phyloP scores from a whole-genome alignment of 208 protist genomes.

The Trypanosoma mega region DNA sequence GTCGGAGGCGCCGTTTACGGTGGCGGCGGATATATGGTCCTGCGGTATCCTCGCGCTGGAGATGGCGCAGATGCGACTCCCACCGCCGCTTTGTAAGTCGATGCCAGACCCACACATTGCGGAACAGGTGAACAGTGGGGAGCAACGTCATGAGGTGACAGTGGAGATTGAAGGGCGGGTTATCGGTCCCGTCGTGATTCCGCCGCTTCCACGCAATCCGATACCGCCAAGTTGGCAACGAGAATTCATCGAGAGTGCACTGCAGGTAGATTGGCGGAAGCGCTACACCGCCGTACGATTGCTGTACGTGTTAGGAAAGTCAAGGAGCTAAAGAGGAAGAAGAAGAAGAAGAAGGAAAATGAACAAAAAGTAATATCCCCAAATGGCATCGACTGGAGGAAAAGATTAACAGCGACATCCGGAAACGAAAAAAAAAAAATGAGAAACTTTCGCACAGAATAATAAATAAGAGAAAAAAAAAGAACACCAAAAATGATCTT shows the following conservation, averaged over 20 bases:
- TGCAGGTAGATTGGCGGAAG: conserved; percentile 16
- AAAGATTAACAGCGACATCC: no score
- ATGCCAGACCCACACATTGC: no score
- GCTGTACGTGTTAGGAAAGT: background rate
- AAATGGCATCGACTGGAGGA: no score
- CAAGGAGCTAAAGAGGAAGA: background rate
- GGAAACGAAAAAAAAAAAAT: no score
- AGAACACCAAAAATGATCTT: no score
- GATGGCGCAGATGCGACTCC: conserved; percentile 26
- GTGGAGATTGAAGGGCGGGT: background rate
- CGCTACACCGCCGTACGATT: background rate
- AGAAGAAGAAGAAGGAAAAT: background rate
- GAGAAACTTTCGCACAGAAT: no score
- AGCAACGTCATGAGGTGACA: background rate
- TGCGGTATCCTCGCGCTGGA: conserved; percentile 25
- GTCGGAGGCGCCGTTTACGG: conserved; percentile 13
- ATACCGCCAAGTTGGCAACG: conserved; percentile 9
- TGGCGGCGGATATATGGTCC: conserved; percentile 27
- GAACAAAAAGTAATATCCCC: no score
- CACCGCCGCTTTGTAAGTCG: background rate
- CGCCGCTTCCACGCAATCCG: conserved; percentile 4
- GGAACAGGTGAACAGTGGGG: background rate
- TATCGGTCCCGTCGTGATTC: conserved; percentile 9
- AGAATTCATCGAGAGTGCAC: conserved; percentile 8
- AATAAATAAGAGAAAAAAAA: no score